phyloP scores from a whole-genome alignment of 345 rosid genomes.

The Linum lewisii region DNA sequence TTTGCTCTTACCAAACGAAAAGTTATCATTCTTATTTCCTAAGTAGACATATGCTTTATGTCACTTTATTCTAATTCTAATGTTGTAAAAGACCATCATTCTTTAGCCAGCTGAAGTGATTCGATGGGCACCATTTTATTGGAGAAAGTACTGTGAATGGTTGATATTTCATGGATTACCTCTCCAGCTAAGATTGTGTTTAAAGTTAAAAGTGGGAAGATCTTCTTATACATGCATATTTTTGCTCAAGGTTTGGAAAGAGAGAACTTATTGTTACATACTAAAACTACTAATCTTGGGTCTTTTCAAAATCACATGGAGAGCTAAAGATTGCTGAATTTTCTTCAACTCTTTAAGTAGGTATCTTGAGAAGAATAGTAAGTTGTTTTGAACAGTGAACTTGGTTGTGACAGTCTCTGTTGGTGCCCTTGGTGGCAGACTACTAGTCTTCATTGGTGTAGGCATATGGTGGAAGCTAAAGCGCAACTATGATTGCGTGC shows the following conservation, averaged over 20 bases:
- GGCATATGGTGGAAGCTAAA: background rate
- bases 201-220: background rate
- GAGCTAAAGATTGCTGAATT: too few relatives aligned
- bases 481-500: background rate
- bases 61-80: background rate
- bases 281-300: background rate
- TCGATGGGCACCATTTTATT: background rate
- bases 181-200: background rate
- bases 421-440: background rate
- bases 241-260: background rate
- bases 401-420: too few relatives aligned
- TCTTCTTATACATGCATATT: background rate
- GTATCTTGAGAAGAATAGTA: too few relatives aligned
- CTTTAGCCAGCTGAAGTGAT: background rate
- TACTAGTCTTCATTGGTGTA: background rate
- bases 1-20: slow-evolving; percentile 1
- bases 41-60: background rate
- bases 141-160: background rate
- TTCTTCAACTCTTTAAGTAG: too few relatives aligned
- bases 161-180: background rate
- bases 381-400: background rate
- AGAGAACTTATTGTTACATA: background rate
- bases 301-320: too few relatives aligned
- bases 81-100: background rate
- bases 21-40: slow-evolving; percentile 8